Conservation (phyloP, 2,329 filamentous ascomycete genomes). For the Scleromitrula shiraiana region DNA sequence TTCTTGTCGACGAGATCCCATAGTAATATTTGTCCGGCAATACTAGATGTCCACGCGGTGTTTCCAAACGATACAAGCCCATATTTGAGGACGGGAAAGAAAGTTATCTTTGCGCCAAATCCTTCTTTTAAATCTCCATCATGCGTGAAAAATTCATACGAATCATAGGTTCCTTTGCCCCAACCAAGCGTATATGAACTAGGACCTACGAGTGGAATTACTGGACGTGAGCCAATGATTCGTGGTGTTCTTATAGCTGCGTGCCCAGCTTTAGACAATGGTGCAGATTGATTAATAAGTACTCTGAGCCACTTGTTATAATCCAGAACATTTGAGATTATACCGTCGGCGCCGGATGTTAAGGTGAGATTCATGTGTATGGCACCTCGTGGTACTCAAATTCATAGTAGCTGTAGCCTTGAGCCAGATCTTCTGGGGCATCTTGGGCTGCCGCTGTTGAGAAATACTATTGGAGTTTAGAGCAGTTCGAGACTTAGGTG, state of each 20-base stretch:
- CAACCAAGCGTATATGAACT: constrained; percentile 37
- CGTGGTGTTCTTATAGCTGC: constrained; percentile 30
- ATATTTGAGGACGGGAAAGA: constrained; percentile 38
- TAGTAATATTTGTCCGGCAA: constrained; percentile 28
- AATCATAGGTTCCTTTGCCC: constrained; percentile 33
- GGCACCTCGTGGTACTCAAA: constrained; percentile 20
- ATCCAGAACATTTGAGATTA: constrained; percentile 42
- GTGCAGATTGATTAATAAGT: constrained; percentile 34
- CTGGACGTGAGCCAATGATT: constrained; percentile 20
- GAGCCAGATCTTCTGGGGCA: constrained; percentile 31
- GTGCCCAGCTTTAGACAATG: constrained; percentile 31
- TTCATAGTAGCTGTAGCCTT: constrained; percentile 36
- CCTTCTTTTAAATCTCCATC: constrained; percentile 37
- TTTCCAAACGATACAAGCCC: constrained; percentile 39
- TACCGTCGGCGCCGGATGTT: constrained; percentile 36
- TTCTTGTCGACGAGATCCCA: constrained; percentile 37
- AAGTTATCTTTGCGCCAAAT: constrained; percentile 37
- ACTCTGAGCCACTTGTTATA: constrained; percentile 45
- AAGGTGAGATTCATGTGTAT: constrained; percentile 27
- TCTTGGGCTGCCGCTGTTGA: constrained; percentile 16
- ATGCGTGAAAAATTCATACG: constrained; percentile 37
- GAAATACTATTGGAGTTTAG: constrained; percentile 19
- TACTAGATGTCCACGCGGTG: constrained; percentile 34
- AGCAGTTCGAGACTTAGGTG: background rate
- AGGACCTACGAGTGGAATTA: constrained; percentile 25